A percentile compares a stretch with the other conserved stretches of the same genome.
phyloP scores from a whole-genome alignment of 2,329 filamentous ascomycete species.

The Aquanectria penicillioides region DNA sequence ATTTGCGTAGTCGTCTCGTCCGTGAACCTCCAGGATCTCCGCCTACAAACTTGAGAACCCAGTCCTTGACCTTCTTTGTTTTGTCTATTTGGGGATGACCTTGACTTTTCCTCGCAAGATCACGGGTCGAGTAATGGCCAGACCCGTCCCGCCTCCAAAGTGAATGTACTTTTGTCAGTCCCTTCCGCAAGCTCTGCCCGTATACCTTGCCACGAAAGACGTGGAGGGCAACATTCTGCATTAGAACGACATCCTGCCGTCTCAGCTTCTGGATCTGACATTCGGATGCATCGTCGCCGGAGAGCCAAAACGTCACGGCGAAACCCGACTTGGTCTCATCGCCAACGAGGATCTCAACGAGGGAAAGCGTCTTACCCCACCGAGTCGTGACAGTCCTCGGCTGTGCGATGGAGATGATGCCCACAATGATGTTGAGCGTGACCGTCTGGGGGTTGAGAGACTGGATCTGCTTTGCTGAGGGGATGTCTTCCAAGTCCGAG shows the following conservation, averaged over 20 bases:
- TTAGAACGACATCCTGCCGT: slow-evolving; percentile 79
- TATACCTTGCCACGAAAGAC: slow-evolving; percentile 82
- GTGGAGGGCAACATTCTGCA: slow-evolving; percentile 82
- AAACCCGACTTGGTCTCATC: slow-evolving; percentile 88
- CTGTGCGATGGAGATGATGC: slow-evolving; percentile 76
- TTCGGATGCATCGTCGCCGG: slow-evolving; percentile 46
- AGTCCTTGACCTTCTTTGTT: slow-evolving; percentile 74
- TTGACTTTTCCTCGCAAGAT: slow-evolving; percentile 51
- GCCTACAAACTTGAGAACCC: slow-evolving; percentile 77
- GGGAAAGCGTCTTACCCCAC: slow-evolving; percentile 68
- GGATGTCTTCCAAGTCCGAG: slow-evolving; percentile 74
- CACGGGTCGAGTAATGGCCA: slow-evolving; percentile 66
- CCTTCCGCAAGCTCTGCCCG: slow-evolving; percentile 80
- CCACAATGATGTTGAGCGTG: slow-evolving; percentile 84
- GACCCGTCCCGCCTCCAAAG: slow-evolving; percentile 63
- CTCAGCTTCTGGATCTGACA: slow-evolving; percentile 60
- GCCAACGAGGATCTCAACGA: slow-evolving; percentile 82
- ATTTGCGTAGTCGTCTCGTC: slow-evolving; percentile 31
- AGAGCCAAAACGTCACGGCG: slow-evolving; percentile 85
- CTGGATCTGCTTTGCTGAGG: slow-evolving; percentile 70
- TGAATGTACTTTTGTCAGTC: slow-evolving; percentile 75
- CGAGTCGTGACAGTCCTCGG: slow-evolving; percentile 75
- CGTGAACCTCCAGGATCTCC: slow-evolving; percentile 40
- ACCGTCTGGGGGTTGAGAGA: slow-evolving; percentile 82
- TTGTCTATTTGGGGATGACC: slow-evolving; percentile 67